Percentiles rank a stretch among this genome's conserved stretches.
These are phyloP conservation scores for Trichoderma hamatum DNA, from an alignment of 2,329 filamentous ascomycete species.

Conservation along the genomic window DNA sequence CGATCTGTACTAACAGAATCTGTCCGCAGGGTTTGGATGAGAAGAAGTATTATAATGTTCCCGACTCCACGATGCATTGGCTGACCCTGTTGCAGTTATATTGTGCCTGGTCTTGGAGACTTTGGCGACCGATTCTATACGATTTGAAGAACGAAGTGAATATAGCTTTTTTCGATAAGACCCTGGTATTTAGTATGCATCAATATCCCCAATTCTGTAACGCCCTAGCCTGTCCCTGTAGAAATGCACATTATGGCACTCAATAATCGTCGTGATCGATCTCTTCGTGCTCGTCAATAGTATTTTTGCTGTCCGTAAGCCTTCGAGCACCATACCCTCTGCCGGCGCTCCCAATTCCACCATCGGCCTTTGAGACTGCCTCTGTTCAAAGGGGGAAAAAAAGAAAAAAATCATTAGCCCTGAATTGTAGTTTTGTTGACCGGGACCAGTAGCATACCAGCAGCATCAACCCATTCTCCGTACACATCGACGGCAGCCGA, in stretches of 20 bases:
- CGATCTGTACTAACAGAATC: conserved; percentile 24
- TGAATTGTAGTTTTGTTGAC: neutral
- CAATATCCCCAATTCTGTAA: conserved; percentile 16
- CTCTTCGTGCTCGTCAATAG: conserved; percentile 51
- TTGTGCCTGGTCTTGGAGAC: conserved; percentile 89
- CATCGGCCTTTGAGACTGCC: conserved; percentile 53
- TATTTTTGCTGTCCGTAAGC: conserved; percentile 33
- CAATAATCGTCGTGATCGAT: conserved; percentile 62
- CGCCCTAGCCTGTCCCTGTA: conserved; percentile 7
- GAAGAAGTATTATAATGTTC: conserved; percentile 75
- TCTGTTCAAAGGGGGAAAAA: conserved; percentile 39
- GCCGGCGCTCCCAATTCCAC: conserved; percentile 35
- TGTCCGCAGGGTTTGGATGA: conserved; percentile 75
- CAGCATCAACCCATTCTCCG: conserved; percentile 95
- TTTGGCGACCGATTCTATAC: conserved; percentile 97
- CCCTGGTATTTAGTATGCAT: conserved; percentile 8
- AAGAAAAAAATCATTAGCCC: conserved; percentile 29
- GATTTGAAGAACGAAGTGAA: conserved; percentile 74
- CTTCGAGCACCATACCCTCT: conserved; percentile 32
- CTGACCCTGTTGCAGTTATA: conserved; percentile 70
- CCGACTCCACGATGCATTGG: conserved; percentile 29
- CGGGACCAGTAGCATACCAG: conserved; percentile 48
- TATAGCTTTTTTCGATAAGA: conserved; percentile 1
- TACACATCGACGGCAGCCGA: conserved; percentile 94
- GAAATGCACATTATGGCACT: conserved; percentile 30